Evolutionary conservation across 2,329 filamentous ascomycete species (phyloP).

Genomic region (Nemania sp.): DNA sequence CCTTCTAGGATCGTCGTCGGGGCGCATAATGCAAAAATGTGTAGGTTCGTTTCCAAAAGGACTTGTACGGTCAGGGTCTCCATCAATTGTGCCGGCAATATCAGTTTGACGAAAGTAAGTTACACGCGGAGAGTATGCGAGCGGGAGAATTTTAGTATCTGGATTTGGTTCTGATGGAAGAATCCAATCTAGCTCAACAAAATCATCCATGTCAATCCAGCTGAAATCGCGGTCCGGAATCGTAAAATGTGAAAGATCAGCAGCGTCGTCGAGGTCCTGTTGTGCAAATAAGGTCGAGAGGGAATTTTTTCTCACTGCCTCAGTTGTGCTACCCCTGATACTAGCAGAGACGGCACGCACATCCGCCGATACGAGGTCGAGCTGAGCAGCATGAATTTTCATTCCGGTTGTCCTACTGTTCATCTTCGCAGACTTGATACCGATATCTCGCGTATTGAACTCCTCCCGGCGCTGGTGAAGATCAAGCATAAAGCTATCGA

Average conservation of each 20-base stretch:
- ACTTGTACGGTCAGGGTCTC: conserved; percentile 82
- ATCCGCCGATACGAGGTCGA: conserved; percentile 90
- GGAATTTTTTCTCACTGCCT: conserved; percentile 70
- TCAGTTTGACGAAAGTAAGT: conserved; percentile 98
- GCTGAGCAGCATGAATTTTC: conserved; percentile 91
- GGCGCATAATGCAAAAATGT: conserved; percentile 93
- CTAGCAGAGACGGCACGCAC: conserved; percentile 91
- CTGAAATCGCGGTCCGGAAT: conserved; percentile 94
- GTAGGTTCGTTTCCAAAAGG: conserved; percentile 92
- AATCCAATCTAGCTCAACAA: conserved; percentile 97
- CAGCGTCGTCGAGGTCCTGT: conserved; percentile 57
- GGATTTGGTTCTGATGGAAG: conserved; percentile 87
- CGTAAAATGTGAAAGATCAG: conserved; percentile 83
- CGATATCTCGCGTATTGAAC: conserved; percentile 80
- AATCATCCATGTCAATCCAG: conserved; percentile 99
- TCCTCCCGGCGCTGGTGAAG: conserved; percentile 92
- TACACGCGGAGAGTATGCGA: conserved; percentile 90
- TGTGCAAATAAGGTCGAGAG: conserved; percentile 57
- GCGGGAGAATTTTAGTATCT: conserved; percentile 89
- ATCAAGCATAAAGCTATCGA: conserved; percentile 97
- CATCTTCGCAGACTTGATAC: conserved; percentile 72
- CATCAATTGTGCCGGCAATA: conserved; percentile 76
- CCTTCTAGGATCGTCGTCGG: conserved; percentile 82
- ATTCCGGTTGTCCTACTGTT: conserved; percentile 86
- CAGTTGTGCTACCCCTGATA: conserved; percentile 77